These are phyloP conservation scores for Pseudogymnoascus sp. DNA, from an alignment of 2,329 filamentous ascomycete species.

Conservation along the genomic window DNA sequence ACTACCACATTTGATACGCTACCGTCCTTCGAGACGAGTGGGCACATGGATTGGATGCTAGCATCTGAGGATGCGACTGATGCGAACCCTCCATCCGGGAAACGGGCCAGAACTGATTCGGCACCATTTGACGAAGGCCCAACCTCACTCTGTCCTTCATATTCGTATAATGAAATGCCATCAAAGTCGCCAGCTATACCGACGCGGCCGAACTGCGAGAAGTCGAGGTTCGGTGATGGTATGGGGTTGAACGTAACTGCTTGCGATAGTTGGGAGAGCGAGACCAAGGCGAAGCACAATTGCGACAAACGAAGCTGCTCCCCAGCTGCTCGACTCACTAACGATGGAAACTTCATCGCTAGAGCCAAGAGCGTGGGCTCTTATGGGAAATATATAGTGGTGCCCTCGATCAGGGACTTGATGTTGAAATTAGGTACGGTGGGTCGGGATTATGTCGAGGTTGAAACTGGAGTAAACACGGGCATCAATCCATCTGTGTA, in stretches of 20 bases:
- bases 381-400: constrained; percentile 12
- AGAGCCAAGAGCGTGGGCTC: constrained; percentile 18
- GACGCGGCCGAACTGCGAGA: constrained; percentile 71
- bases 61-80: constrained; percentile 72
- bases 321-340: constrained; percentile 25
- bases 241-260: constrained; percentile 56
- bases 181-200: constrained; percentile 85
- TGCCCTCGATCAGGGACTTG: constrained; percentile 11
- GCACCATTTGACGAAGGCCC: constrained; percentile 67
- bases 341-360: constrained; percentile 31
- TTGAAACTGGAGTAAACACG: constrained; percentile 9
- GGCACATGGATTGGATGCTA: constrained; percentile 82
- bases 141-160: constrained; percentile 68
- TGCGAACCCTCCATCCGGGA: constrained; percentile 80
- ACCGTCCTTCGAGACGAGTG: constrained; percentile 62
- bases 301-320: constrained; percentile 32
- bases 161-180: constrained; percentile 85
- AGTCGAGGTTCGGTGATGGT: constrained; percentile 68
- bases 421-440: neutral
- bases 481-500: constrained; percentile 11
- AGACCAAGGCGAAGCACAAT: constrained; percentile 35
- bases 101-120: constrained; percentile 70
- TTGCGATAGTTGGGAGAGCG: constrained; percentile 37
- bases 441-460: neutral
- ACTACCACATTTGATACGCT: constrained; percentile 69